Evolutionary conservation across 225 moss, liverwort and hornwort species (phyloP).

Genomic region (Bryum argenteum): DNA sequence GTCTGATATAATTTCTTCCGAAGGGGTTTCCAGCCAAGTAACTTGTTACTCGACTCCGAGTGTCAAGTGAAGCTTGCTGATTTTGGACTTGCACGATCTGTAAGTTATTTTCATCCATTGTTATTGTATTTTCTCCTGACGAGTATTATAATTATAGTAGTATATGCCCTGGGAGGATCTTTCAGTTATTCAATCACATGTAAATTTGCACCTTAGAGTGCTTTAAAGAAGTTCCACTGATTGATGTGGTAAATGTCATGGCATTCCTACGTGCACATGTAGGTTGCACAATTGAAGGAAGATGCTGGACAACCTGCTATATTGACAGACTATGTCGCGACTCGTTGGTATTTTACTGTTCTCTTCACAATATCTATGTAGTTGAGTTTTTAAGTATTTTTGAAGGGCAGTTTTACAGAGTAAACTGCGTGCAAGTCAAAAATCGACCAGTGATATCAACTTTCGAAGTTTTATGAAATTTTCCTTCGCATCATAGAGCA

Average conservation of each 20-base stretch:
- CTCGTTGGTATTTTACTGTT: constrained; percentile 70
- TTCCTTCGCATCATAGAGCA: neutral
- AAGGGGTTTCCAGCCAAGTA: constrained; percentile 72
- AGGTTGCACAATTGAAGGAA: constrained; percentile 96
- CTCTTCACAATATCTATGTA: constrained; percentile 21
- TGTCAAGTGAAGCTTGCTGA: constrained; percentile 96
- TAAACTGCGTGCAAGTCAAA: neutral
- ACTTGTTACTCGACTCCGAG: constrained; percentile 87
- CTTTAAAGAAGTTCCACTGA: neutral
- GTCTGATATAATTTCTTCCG: constrained; percentile 17
- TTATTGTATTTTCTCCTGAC: neutral
- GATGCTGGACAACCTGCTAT: constrained; percentile 77
- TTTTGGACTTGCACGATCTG: constrained; percentile 96
- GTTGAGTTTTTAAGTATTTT: neutral
- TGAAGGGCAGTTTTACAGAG: neutral
- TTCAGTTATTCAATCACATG: neutral
- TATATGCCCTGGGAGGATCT: neutral
- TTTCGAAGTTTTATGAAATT: neutral
- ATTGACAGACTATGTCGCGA: constrained; percentile 94
- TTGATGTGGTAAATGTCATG: constrained; percentile 3
- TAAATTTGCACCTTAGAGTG: neutral
- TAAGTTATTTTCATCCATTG: constrained; percentile 32
- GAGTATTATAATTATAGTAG: neutral
- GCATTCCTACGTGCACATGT: constrained; percentile 1
- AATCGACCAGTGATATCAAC: neutral